Conservation (phyloP, 129 eudicot species). For the Centaurea solstitialis region DNA sequence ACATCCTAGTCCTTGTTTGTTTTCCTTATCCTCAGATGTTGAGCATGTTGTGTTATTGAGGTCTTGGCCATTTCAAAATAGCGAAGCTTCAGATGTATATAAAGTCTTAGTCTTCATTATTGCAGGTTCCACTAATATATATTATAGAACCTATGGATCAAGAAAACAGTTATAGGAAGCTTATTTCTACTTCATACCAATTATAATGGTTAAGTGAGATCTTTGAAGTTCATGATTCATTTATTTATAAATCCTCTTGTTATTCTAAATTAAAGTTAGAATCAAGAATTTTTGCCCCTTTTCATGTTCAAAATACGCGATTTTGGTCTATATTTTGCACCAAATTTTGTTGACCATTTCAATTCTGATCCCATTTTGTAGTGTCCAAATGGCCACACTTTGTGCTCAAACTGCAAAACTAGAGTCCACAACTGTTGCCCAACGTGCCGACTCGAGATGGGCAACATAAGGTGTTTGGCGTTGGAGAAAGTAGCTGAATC, state of each 20-base stretch:
- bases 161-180: not conserved
- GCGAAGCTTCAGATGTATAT: no score
- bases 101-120: no score
- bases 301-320: not conserved
- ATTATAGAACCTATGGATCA: not conserved
- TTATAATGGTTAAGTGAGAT: not conserved
- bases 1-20: no score
- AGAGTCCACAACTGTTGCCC: constrained; percentile 83
- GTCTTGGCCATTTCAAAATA: not conserved
- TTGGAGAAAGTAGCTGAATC: constrained; percentile 89
- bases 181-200: constrained; percentile 1
- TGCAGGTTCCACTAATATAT: no score
- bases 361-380: constrained; percentile 23
- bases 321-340: not conserved
- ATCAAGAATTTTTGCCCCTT: not conserved
- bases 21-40: no score
- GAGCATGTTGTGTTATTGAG: not conserved
- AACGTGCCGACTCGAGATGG: constrained; percentile 74
- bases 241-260: no score
- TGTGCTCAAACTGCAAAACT: constrained; percentile 73
- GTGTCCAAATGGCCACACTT: constrained; percentile 94
- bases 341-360: constrained; percentile 2
- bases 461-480: constrained; percentile 86
- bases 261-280: not conserved
- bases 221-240: no score